Percentiles rank a stretch among this genome's conserved stretches.
phyloP scores from a whole-genome alignment of 345 rosid genomes.

The Gossypium arboreum region DNA sequence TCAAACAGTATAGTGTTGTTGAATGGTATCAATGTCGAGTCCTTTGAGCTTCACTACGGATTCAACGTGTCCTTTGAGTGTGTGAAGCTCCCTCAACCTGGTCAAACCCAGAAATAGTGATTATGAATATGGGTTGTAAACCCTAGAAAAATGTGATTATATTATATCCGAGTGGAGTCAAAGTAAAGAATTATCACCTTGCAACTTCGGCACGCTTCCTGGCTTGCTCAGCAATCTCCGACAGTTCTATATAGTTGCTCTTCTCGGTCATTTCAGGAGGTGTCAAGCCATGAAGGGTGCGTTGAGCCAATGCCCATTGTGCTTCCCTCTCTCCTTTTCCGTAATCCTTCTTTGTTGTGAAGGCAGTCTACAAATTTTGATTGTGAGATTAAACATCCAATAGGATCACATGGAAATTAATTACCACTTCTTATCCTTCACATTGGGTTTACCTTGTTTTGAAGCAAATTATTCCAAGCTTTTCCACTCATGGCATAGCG shows the following conservation, averaged over 20 bases:
- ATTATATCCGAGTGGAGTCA: no score
- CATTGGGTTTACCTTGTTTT: conserved; percentile 52
- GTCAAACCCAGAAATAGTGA: not conserved
- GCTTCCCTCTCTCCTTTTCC: conserved; percentile 87
- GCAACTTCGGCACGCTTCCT: conserved; percentile 90
- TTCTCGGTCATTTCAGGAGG: conserved; percentile 18
- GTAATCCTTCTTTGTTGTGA: conserved; percentile 82
- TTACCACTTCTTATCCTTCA: not conserved
- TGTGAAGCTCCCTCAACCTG: conserved; percentile 88
- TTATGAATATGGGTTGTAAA: no score
- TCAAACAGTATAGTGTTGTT: conserved; percentile 87
- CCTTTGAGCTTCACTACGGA: conserved; percentile 94
- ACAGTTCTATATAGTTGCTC: conserved; percentile 60
- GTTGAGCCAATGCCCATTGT: conserved; percentile 85
- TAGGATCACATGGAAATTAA: not conserved
- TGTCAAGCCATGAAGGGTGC: conserved; percentile 45
- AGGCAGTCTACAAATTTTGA: conserved; percentile 54
- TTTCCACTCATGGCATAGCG: conserved; percentile 68
- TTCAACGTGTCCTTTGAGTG: conserved; percentile 89
- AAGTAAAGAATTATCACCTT: conserved; percentile 32
- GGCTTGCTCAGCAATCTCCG: conserved; percentile 91
- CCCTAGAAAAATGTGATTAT: no score
- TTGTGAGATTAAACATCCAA: not conserved
- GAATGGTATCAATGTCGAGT: conserved; percentile 80
- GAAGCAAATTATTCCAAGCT: conserved; percentile 77